Evolutionary conservation across 106 monocot genomes (phyloP).

Genomic region (Dioscorea dumetorum): DNA sequence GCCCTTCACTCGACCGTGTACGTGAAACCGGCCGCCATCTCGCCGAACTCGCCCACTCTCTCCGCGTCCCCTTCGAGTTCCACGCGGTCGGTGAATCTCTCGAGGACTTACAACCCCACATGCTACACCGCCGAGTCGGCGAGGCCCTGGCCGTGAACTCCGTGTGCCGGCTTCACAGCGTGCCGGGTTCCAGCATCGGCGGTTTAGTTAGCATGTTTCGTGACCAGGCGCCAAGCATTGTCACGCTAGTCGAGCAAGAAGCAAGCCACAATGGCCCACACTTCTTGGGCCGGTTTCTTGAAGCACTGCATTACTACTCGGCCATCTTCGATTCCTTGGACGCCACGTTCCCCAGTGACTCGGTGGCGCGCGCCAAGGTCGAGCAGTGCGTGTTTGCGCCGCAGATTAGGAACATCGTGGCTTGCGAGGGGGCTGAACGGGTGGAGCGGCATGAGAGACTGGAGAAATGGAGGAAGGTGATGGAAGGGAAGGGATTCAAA

Average conservation of each 20-base stretch:
- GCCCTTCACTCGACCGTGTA: slow-evolving; percentile 18
- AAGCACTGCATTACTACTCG: slow-evolving; percentile 47
- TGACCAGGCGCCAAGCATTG: slow-evolving; percentile 34
- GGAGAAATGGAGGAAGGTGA: slow-evolving; percentile 30
- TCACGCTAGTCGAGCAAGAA: slow-evolving; percentile 38
- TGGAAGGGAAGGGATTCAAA: slow-evolving; percentile 34
- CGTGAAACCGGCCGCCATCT: slow-evolving; percentile 35
- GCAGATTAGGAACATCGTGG: slow-evolving; percentile 38
- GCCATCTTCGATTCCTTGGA: slow-evolving; percentile 46
- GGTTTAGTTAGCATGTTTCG: slow-evolving; percentile 21
- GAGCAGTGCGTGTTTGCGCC: slow-evolving; percentile 33
- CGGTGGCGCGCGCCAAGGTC: slow-evolving; percentile 28
- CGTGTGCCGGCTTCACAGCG: slow-evolving; percentile 35
- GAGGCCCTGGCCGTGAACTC: slow-evolving; percentile 41
- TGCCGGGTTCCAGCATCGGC: not conserved
- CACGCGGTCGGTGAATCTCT: slow-evolving; percentile 23
- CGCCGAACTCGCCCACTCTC: slow-evolving; percentile 26
- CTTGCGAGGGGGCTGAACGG: slow-evolving; percentile 20
- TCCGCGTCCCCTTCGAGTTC: slow-evolving; percentile 45
- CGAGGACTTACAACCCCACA: slow-evolving; percentile 22
- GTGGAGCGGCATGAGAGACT: slow-evolving; percentile 31
- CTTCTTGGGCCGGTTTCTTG: slow-evolving; percentile 35
- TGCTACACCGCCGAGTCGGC: slow-evolving; percentile 33
- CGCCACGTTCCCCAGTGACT: slow-evolving; percentile 36
- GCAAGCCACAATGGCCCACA: slow-evolving; percentile 34